Conservation (phyloP, 306 rosid species). For the Rosa persica region DNA sequence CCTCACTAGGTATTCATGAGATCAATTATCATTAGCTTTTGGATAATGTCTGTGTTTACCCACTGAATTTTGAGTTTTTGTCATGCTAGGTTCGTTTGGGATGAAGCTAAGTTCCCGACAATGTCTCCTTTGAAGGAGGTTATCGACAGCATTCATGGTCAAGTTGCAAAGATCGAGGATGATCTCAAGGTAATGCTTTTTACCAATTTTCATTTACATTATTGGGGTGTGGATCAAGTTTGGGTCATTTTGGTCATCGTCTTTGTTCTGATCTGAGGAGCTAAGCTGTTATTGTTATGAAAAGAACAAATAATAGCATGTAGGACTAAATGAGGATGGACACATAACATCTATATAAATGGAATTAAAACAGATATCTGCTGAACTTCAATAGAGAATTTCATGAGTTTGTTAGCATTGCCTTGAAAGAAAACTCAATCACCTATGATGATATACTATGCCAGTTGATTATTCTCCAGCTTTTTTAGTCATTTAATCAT, state of each 20-base stretch:
- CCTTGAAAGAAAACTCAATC: background rate
- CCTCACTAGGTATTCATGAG: constrained; percentile 56
- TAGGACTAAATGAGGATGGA: background rate
- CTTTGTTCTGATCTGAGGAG: background rate
- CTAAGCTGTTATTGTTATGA: background rate
- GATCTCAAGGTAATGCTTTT: constrained; percentile 69
- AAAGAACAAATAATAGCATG: background rate
- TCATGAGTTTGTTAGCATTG: background rate
- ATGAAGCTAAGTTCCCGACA: constrained; percentile 91
- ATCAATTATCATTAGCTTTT: background rate
- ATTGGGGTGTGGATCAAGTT: background rate
- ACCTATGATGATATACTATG: background rate
- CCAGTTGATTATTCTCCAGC: background rate
- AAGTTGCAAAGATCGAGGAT: constrained; percentile 89
- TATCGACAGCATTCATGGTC: constrained; percentile 72
- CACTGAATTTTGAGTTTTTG: constrained; percentile 11
- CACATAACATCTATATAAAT: background rate
- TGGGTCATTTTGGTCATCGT: background rate
- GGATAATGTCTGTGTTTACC: background rate
- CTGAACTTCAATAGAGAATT: background rate
- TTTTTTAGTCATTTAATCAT: background rate
- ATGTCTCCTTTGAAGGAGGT: constrained; percentile 78
- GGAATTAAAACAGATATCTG: background rate
- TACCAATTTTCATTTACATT: background rate
- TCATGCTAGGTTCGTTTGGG: constrained; percentile 77